phyloP scores from a whole-genome alignment of 139 green algal species.

The Mesostigma viride region DNA sequence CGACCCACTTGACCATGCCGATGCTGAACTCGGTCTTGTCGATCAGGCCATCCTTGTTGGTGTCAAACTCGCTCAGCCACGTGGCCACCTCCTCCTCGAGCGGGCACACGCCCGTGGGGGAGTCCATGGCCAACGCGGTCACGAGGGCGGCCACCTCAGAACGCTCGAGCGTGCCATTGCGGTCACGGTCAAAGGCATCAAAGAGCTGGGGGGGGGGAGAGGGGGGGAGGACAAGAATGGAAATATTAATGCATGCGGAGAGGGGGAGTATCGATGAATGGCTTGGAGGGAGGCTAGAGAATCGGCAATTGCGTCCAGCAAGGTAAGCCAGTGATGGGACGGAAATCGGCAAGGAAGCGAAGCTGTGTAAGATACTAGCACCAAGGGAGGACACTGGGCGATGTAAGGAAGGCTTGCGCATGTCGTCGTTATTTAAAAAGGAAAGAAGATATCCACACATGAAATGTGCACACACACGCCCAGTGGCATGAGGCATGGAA shows the following conservation, averaged over 20 bases:
- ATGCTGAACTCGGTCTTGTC: conserved; percentile 1
- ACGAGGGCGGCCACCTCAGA: conserved; percentile 33
- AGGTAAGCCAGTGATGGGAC: too few relatives aligned
- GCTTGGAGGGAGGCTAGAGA: too few relatives aligned
- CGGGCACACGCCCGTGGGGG: background rate
- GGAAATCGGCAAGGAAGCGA: too few relatives aligned
- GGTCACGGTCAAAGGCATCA: conserved; percentile 37
- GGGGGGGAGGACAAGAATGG: background rate
- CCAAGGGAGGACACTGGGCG: too few relatives aligned
- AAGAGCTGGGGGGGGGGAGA: conserved; percentile 4
- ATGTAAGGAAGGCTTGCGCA: too few relatives aligned
- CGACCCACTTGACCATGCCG: conserved; percentile 19
- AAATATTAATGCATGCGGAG: background rate
- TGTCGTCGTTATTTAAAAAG: too few relatives aligned
- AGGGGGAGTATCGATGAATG: too few relatives aligned
- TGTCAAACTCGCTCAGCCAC: conserved; percentile 39
- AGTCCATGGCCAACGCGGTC: conserved; percentile 21
- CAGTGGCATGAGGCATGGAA: too few relatives aligned
- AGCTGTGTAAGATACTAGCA: too few relatives aligned
- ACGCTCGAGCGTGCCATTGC: conserved; percentile 24
- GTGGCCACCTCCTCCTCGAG: conserved; percentile 3
- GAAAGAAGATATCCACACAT: too few relatives aligned
- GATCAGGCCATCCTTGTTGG: conserved; percentile 29
- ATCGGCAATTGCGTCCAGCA: too few relatives aligned
- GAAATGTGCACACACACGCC: too few relatives aligned